phyloP scores from a whole-genome alignment of 2,329 filamentous ascomycete species.

The Cadophora malorum region DNA sequence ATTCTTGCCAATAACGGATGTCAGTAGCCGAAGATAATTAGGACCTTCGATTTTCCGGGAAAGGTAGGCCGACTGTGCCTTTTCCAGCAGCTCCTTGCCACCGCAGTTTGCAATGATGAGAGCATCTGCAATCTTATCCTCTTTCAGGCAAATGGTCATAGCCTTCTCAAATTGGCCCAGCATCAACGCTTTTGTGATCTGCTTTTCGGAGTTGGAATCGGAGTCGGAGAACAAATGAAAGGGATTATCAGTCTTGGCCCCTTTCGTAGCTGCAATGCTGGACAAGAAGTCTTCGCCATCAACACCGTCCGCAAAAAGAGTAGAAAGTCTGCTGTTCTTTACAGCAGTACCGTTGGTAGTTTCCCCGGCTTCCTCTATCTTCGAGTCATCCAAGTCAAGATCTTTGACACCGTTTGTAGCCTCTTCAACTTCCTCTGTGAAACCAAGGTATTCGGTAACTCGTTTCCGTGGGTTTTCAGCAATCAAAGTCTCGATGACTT shows the following conservation, averaged over 20 bases:
- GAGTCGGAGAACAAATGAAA: slow-evolving; percentile 87
- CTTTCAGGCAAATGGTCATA: slow-evolving; percentile 84
- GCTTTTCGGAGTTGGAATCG: slow-evolving; percentile 84
- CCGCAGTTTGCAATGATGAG: slow-evolving; percentile 98
- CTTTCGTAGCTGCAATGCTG: slow-evolving; percentile 85
- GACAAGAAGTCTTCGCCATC: slow-evolving; percentile 88
- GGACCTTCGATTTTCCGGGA: slow-evolving; percentile 81
- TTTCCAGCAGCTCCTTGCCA: slow-evolving; percentile 90
- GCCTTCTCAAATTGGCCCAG: slow-evolving; percentile 91
- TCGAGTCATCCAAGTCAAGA: slow-evolving; percentile 44
- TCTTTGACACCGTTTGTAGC: slow-evolving; percentile 56
- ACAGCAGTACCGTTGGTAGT: slow-evolving; percentile 54
- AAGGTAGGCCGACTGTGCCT: slow-evolving; percentile 90
- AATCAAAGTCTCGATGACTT: slow-evolving; percentile 87
- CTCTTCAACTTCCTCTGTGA: slow-evolving; percentile 64
- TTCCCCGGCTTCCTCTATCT: slow-evolving; percentile 54
- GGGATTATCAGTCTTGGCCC: slow-evolving; percentile 89
- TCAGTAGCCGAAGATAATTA: slow-evolving; percentile 89
- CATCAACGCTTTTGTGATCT: slow-evolving; percentile 86
- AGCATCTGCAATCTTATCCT: slow-evolving; percentile 91
- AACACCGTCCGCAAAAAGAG: slow-evolving; percentile 78
- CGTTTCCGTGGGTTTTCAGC: slow-evolving; percentile 84
- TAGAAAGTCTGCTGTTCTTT: slow-evolving; percentile 71
- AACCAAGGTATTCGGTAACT: slow-evolving; percentile 90
- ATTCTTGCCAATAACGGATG: slow-evolving; percentile 94